These are phyloP conservation scores for Fimicolochytrium jonesii DNA, from an alignment of 192 early-diverging fungal genomes.

Conservation along the genomic window DNA sequence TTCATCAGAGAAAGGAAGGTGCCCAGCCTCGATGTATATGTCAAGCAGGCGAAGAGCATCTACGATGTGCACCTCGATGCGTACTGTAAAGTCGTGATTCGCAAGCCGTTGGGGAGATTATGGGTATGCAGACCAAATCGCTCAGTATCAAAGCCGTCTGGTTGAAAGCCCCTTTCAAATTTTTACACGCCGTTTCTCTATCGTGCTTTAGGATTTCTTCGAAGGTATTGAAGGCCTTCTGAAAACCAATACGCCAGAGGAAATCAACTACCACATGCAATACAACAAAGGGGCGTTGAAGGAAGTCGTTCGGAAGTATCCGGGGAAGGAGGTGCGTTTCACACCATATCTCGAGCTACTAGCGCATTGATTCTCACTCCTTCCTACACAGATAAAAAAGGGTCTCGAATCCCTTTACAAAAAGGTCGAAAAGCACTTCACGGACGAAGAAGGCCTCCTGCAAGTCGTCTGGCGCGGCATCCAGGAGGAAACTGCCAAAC, in stretches of 20 bases:
- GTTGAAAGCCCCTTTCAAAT: too few relatives aligned
- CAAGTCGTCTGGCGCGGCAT: slow-evolving; percentile 91
- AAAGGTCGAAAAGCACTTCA: slow-evolving; percentile 92
- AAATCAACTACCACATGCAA: slow-evolving; percentile 75
- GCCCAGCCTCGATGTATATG: slow-evolving; percentile 64
- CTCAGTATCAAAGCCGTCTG: too few relatives aligned
- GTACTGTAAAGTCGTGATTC: slow-evolving; percentile 83
- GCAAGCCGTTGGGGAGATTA: slow-evolving; percentile 81
- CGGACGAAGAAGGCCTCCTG: slow-evolving; percentile 70
- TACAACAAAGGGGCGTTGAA: slow-evolving; percentile 80
- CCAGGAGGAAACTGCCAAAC: slow-evolving; percentile 77
- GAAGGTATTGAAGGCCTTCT: slow-evolving; percentile 88
- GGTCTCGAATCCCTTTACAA: slow-evolving; percentile 79
- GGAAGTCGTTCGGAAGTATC: slow-evolving; percentile 80
- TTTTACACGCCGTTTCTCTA: too few relatives aligned
- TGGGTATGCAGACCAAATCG: slow-evolving; percentile 58
- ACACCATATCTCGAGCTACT: neutral
- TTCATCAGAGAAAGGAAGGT: slow-evolving; percentile 75
- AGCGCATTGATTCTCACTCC: neutral
- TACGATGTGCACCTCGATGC: slow-evolving; percentile 80
- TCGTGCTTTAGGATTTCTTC: slow-evolving; percentile 83
- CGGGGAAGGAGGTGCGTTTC: slow-evolving; percentile 66
- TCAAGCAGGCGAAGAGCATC: slow-evolving; percentile 76
- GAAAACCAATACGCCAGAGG: slow-evolving; percentile 69
- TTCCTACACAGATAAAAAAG: slow-evolving; percentile 58